Base-by-base conservation (phyloP, 345 rosid genomes). In the Microthlaspi erraticum region DNA sequence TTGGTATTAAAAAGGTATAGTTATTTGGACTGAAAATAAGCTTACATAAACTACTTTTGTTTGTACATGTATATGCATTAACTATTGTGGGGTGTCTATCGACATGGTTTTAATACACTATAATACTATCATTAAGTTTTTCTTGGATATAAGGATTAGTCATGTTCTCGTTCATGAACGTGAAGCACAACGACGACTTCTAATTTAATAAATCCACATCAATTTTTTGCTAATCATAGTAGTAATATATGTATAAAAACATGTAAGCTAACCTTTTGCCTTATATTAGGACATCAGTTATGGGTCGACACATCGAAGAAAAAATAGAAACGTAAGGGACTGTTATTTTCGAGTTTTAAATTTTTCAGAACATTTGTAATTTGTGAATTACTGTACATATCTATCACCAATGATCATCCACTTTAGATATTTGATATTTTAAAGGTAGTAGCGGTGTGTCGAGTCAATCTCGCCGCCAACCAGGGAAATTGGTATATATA, bases 391-490 rank as follows among this genome's bases (percentile, higher is more conserved):
- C 26, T 23, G 12, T 18, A 64, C 55, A 46, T 49, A 49, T 5
- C 20, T 49, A 49, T 5, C 20, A 49, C 34, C 70, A 53, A 46
- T 23, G 34, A 55, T 44, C 48, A 55, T 44, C 48, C 43, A 10
- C 53, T 41, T 39, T 71, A 5, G 4, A 33, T 10, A 34, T 34
- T 46, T 31, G 37, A 31, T 61, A 5, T 29, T 29, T 65, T 34
- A 38, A 49, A 56, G 38, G 36, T 16, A 29, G 36, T 32, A 73
- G 60, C 52, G 58, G 53, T 20, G 32, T 4, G 7, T 58, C 55
- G 77, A 58, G 72, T 43, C 57, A 43, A 51, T 67, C 68, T 60
- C 68, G 50, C 68, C 56, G 67, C 73, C 68, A 59, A 67, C 44
- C 26, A 23, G 11, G 45, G 46, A 8, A 19, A n/a, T 10, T 13